phyloP scores from a whole-genome alignment of 768 basidiomycete species.

The Tubosaeta brunneosetosa region DNA sequence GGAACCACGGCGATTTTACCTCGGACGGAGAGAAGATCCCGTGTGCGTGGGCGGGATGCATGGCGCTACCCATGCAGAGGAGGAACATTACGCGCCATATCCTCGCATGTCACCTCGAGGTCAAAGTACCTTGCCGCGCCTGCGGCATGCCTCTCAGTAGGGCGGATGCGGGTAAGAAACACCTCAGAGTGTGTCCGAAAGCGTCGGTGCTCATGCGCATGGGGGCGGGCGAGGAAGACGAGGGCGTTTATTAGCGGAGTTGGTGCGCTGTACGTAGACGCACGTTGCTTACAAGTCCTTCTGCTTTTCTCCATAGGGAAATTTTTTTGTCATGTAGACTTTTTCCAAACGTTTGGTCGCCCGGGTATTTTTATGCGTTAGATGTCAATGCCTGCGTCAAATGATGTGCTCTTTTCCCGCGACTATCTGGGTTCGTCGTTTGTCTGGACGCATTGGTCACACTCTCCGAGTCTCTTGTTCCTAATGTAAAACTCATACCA shows the following conservation, averaged over 20 bases:
- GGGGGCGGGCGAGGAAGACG: background rate
- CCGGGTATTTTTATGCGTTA: background rate
- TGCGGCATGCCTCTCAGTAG: slow-evolving; percentile 20
- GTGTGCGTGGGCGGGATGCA: slow-evolving; percentile 20
- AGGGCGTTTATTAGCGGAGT: slow-evolving; percentile 10
- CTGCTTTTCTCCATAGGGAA: too few relatives aligned
- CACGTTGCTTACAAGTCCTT: background rate
- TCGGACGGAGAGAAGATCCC: slow-evolving; percentile 10
- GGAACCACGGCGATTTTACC: slow-evolving; percentile 16
- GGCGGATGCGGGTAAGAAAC: slow-evolving; percentile 24
- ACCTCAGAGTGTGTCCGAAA: slow-evolving; percentile 7
- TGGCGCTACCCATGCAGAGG: slow-evolving; percentile 13
- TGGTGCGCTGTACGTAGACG: slow-evolving; percentile 8
- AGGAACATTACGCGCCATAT: slow-evolving; percentile 26
- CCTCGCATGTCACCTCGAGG: slow-evolving; percentile 19
- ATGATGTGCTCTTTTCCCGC: too few relatives aligned
- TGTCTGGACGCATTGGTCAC: too few relatives aligned
- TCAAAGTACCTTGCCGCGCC: slow-evolving; percentile 15
- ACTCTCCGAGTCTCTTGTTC: too few relatives aligned
- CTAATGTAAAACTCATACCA: too few relatives aligned
- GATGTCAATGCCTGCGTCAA: too few relatives aligned
- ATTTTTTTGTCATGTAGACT: background rate
- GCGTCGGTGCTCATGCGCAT: background rate
- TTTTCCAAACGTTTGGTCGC: background rate
- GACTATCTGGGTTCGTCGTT: too few relatives aligned